A percentile compares a stretch with the other conserved stretches of the same genome.
Evolutionary conservation across 768 basidiomycete species (phyloP).

Genomic region (Mycena sanguinolenta): DNA sequence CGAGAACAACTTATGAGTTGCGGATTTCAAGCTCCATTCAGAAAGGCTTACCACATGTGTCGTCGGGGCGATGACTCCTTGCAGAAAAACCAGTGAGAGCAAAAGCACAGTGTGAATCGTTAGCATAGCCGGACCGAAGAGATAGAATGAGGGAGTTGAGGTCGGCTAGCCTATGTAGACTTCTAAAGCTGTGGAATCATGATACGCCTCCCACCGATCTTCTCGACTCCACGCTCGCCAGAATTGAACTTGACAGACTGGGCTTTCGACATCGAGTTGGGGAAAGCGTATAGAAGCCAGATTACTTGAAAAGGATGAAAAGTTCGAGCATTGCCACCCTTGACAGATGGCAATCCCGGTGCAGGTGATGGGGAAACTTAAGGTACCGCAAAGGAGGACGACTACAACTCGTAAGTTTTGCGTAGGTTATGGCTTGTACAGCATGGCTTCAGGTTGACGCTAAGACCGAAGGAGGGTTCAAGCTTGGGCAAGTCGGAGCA

Average conservation of each 20-base stretch:
- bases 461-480: too few species aligned
- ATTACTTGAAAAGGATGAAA: conserved; percentile 1
- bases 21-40: not conserved
- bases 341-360: conserved; percentile 9
- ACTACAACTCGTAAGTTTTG: too few species aligned
- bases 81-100: conserved; percentile 13
- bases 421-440: too few species aligned
- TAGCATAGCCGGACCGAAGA: not conserved
- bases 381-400: too few species aligned
- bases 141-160: not conserved
- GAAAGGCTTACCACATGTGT: conserved; percentile 26
- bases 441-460: too few species aligned
- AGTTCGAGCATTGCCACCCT: not conserved
- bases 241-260: not conserved
- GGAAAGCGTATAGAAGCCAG: not conserved
- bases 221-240: not conserved
- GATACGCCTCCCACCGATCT: not conserved
- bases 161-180: not conserved
- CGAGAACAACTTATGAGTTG: not conserved
- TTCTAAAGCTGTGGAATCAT: not conserved
- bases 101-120: not conserved
- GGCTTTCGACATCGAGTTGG: not conserved
- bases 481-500: too few species aligned
- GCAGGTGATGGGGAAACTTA: not conserved
- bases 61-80: conserved; percentile 4